phyloP scores from a whole-genome alignment of 2,329 filamentous ascomycete species.

The Phialemonium atrogriseum region DNA sequence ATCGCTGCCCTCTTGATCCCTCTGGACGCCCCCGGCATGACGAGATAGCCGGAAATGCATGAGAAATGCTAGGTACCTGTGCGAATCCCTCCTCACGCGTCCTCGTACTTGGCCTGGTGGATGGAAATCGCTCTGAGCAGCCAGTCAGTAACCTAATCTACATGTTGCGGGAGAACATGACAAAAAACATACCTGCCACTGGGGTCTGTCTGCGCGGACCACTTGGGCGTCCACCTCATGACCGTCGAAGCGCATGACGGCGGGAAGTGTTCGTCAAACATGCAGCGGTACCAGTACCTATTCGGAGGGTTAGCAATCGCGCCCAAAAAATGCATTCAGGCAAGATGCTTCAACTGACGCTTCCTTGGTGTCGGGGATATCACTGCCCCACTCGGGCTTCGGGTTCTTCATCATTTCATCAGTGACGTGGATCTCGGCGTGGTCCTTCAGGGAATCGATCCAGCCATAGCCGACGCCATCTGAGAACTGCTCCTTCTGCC shows the following conservation, averaged over 20 bases:
- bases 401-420: slow-evolving; percentile 99
- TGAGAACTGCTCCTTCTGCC: slow-evolving; percentile 99
- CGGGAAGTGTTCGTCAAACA: slow-evolving; percentile 99
- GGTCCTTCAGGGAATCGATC: slow-evolving; percentile 97
- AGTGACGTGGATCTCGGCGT: slow-evolving; percentile 78
- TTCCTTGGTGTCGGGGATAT: slow-evolving; percentile 94
- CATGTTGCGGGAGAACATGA: not conserved
- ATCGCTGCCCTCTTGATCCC: too few species aligned
- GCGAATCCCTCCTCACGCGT: too few species aligned
- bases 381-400: slow-evolving; percentile 88
- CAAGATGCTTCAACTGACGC: slow-evolving; percentile 55
- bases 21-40: too few species aligned
- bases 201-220: slow-evolving; percentile 93
- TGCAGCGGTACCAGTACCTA: slow-evolving; percentile 91
- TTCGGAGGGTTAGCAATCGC: slow-evolving; percentile 6
- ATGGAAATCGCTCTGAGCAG: slow-evolving; percentile 60
- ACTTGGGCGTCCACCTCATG: slow-evolving; percentile 93
- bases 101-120: slow-evolving; percentile 66
- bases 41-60: too few species aligned
- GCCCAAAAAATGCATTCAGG: not conserved
- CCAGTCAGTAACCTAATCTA: slow-evolving; percentile 12
- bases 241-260: slow-evolving; percentile 85
- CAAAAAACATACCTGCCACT: slow-evolving; percentile 66
- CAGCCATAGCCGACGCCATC: slow-evolving; percentile 98
- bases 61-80: too few species aligned